Conservation (phyloP, 2,329 filamentous ascomycete genomes). For the Monilinia fructicola region DNA sequence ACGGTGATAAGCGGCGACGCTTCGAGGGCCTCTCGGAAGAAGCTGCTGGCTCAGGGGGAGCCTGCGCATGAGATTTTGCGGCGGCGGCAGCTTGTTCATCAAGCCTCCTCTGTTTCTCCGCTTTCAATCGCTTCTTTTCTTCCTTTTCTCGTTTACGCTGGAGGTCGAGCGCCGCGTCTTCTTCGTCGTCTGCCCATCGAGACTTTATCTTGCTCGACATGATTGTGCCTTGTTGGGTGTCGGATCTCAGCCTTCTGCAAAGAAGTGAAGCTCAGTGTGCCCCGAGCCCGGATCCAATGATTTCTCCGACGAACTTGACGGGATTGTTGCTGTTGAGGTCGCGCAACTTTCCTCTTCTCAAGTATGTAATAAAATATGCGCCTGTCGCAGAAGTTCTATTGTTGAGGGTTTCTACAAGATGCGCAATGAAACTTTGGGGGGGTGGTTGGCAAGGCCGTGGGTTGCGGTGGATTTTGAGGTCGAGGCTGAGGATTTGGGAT, state of each 20-base stretch:
- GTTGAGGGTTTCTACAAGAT: background rate
- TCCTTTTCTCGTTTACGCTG: constrained; percentile 80
- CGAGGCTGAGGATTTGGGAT: constrained; percentile 20
- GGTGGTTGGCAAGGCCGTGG: background rate
- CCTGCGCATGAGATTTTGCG: constrained; percentile 42
- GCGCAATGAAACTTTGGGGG: background rate
- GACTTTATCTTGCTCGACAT: constrained; percentile 49
- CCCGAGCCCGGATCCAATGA: background rate
- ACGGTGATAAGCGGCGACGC: constrained; percentile 54
- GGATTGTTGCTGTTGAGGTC: background rate
- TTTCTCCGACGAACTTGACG: background rate
- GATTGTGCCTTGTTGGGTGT: background rate
- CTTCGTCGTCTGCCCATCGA: constrained; percentile 84
- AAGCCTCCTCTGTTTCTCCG: constrained; percentile 71
- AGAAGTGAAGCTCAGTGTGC: constrained; percentile 3
- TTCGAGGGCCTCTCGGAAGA: constrained; percentile 57
- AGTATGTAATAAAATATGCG: background rate
- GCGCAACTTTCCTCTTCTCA: background rate
- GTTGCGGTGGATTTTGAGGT: constrained; percentile 1
- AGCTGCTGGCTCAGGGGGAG: constrained; percentile 38
- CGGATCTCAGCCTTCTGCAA: background rate
- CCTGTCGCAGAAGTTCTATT: background rate
- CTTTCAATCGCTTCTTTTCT: constrained; percentile 81
- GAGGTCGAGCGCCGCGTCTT: constrained; percentile 72
- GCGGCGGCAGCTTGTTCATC: constrained; percentile 48